Conservation (phyloP, 2,329 filamentous ascomycete genomes). For the Cyclaneusma minus region DNA sequence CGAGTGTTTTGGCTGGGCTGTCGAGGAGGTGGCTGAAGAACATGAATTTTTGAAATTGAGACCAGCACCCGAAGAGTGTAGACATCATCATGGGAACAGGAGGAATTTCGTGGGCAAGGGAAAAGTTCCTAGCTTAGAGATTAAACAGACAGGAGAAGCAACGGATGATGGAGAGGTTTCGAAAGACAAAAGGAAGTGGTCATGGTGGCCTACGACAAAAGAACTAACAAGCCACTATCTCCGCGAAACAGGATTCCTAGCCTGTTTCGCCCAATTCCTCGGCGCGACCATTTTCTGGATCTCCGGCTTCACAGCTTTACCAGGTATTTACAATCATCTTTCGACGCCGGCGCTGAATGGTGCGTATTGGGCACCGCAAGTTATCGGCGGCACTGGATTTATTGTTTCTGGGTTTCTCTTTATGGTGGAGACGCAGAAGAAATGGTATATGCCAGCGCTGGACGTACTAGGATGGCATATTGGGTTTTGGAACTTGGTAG, state of each 20-base stretch:
- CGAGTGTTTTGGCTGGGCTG: slow-evolving; percentile 54
- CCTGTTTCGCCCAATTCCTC: slow-evolving; percentile 37
- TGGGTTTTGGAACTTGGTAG: slow-evolving; percentile 48
- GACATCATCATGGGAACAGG: slow-evolving; percentile 25
- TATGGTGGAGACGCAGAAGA: slow-evolving; percentile 49
- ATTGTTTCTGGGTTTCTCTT: slow-evolving; percentile 41
- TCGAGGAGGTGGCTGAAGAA: slow-evolving; percentile 32
- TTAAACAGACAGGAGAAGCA: not conserved
- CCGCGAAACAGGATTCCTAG: slow-evolving; percentile 46
- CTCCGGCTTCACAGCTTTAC: slow-evolving; percentile 42
- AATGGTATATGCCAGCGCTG: slow-evolving; percentile 44
- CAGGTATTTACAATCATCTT: slow-evolving; percentile 35
- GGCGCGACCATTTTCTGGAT: slow-evolving; percentile 51
- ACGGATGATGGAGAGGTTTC: slow-evolving; percentile 3
- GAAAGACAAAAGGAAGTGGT: slow-evolving; percentile 25
- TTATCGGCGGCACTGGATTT: slow-evolving; percentile 47
- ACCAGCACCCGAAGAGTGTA: slow-evolving; percentile 15
- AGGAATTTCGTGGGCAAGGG: slow-evolving; percentile 21
- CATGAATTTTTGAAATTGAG: slow-evolving; percentile 9
- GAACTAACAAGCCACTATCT: slow-evolving; percentile 45
- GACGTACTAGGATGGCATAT: slow-evolving; percentile 50
- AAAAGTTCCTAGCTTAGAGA: slow-evolving; percentile 1
- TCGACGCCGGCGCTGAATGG: slow-evolving; percentile 29
- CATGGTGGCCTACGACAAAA: slow-evolving; percentile 41
- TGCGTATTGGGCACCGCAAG: slow-evolving; percentile 45